Evolutionary conservation across 2,329 filamentous ascomycete species (phyloP).

Genomic region (Endocalyx cinctus): DNA sequence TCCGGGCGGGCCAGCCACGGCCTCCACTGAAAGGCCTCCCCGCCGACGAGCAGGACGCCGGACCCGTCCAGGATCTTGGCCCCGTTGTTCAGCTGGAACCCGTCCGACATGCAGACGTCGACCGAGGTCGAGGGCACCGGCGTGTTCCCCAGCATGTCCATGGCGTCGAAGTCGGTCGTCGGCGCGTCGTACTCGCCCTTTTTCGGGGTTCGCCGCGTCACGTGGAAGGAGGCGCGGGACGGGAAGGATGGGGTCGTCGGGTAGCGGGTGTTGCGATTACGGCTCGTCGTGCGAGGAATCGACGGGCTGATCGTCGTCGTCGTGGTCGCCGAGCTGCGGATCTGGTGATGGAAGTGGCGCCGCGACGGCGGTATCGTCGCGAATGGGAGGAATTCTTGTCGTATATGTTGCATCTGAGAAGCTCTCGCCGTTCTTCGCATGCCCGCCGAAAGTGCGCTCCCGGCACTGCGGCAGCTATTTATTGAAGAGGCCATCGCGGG

Average conservation of each 20-base stretch:
- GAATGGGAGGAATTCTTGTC: too few species aligned
- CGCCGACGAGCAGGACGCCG: constrained; percentile 75
- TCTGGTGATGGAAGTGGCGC: too few species aligned
- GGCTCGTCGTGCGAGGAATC: too few species aligned
- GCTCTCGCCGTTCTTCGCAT: too few species aligned
- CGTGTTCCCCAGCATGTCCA: constrained; percentile 75
- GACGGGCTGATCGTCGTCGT: too few species aligned
- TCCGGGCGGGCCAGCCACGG: constrained; percentile 60
- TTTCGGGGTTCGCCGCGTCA: constrained; percentile 8
- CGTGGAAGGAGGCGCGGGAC: constrained; percentile 17
- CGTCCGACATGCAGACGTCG: constrained; percentile 75
- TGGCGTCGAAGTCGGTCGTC: constrained; percentile 60
- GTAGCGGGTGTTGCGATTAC: too few species aligned
- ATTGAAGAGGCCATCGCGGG: too few species aligned
- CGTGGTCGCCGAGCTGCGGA: too few species aligned
- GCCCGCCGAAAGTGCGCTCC: too few species aligned
- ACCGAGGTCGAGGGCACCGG: constrained; percentile 77
- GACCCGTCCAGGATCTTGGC: constrained; percentile 62
- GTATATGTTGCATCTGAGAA: too few species aligned
- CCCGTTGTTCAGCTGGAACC: constrained; percentile 84
- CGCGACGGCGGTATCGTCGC: too few species aligned
- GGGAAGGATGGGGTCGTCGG: neutral
- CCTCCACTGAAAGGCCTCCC: constrained; percentile 84
- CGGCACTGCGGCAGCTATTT: too few species aligned
- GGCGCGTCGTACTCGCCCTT: constrained; percentile 20